Evolutionary conservation across 2,329 filamentous ascomycete species (phyloP).

Genomic region (Ambrosiella cleistominuta): DNA sequence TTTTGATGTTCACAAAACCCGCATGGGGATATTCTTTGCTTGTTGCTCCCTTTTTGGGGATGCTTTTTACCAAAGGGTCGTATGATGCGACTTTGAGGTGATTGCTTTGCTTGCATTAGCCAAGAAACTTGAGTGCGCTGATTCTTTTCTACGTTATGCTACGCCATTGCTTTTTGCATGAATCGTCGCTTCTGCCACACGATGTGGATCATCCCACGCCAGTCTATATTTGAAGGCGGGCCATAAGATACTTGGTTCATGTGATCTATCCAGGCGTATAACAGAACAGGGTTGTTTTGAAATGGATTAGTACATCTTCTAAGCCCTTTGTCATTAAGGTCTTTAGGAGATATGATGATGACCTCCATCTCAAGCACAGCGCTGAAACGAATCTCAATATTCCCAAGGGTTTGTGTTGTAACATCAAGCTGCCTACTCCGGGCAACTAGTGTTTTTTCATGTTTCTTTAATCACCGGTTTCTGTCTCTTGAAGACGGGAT

Average conservation of each 20-base stretch:
- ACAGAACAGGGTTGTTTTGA: constrained; percentile 13
- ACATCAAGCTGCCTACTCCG: neutral
- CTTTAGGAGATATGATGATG: constrained; percentile 1
- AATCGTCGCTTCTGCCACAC: constrained; percentile 7
- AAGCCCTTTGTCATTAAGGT: constrained; percentile 5
- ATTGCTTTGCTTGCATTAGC: neutral
- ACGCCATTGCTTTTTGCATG: constrained; percentile 8
- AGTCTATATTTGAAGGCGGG: neutral
- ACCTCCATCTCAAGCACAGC: constrained; percentile 4
- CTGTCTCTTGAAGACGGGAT: neutral
- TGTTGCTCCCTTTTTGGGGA: neutral
- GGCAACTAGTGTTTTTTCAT: constrained; percentile 9
- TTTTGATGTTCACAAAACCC: constrained; percentile 39
- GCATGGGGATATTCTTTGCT: constrained; percentile 8
- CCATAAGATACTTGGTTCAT: neutral
- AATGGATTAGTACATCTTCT: constrained; percentile 8
- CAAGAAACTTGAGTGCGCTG: constrained; percentile 9
- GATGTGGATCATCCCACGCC: neutral
- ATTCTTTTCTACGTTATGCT: constrained; percentile 12
- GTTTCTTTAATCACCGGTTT: constrained; percentile 9
- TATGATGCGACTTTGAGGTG: constrained; percentile 5
- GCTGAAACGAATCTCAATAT: constrained; percentile 9
- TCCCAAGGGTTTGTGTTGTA: constrained; percentile 10
- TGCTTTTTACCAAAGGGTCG: constrained; percentile 1
- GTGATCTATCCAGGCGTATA: constrained; percentile 9